These are phyloP conservation scores for Phytopythium oedochilum DNA, from an alignment of 352 stramenopile species.

Conservation along the genomic window DNA sequence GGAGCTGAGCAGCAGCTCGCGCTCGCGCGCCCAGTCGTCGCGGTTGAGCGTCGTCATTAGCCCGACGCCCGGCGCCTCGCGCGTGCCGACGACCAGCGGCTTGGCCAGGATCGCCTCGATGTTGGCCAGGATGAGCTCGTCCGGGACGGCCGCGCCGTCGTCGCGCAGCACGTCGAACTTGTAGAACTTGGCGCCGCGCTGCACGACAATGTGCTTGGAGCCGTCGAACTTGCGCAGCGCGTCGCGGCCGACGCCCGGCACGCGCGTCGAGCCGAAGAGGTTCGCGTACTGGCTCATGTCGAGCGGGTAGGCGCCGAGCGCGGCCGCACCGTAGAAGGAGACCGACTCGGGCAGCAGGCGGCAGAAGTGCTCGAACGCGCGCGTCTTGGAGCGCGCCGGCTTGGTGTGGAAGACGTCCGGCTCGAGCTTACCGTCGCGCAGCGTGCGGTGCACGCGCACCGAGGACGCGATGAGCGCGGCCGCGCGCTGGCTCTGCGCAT, in stretches of 20 bases:
- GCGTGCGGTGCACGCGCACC: slow-evolving; percentile 76
- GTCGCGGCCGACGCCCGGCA: slow-evolving; percentile 65
- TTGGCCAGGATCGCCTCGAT: slow-evolving; percentile 80
- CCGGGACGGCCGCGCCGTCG: slow-evolving; percentile 47
- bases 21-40: slow-evolving; percentile 72
- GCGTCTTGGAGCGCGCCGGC: slow-evolving; percentile 70
- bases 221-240: slow-evolving; percentile 56
- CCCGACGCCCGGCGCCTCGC: slow-evolving; percentile 47
- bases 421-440: slow-evolving; percentile 76
- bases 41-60: slow-evolving; percentile 82
- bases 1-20: slow-evolving; percentile 52
- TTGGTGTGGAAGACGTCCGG: slow-evolving; percentile 91
- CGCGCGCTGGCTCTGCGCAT: slow-evolving; percentile 75
- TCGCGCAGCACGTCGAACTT: slow-evolving; percentile 79
- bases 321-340: slow-evolving; percentile 86
- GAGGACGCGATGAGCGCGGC: slow-evolving; percentile 85
- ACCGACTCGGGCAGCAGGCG: slow-evolving; percentile 78
- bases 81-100: slow-evolving; percentile 35
- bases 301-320: slow-evolving; percentile 81
- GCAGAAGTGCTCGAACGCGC: slow-evolving; percentile 74
- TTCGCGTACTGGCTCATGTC: slow-evolving; percentile 93
- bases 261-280: slow-evolving; percentile 79
- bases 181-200: slow-evolving; percentile 85
- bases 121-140: slow-evolving; percentile 80
- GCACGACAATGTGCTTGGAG: slow-evolving; percentile 81